Base-by-base conservation (phyloP, 208 protist species). In the Crithidia fasciculata region DNA sequence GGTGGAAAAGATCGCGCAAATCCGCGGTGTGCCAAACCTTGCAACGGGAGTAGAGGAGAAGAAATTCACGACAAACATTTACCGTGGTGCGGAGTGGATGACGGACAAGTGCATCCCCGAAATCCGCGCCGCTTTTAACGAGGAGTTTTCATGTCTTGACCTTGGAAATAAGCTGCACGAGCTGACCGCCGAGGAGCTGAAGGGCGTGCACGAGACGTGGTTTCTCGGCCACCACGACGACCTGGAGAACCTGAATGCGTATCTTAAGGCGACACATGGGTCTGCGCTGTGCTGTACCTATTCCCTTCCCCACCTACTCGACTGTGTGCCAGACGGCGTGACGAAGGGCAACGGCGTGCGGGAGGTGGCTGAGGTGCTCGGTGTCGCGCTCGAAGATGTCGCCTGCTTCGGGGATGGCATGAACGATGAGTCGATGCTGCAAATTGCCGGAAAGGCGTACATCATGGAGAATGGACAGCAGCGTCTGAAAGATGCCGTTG, bases 351-450 rank as follows among this genome's bases (percentile, higher is more conserved):
- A 75, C n/a, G 81, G 80, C 40, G 72, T 94, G 63, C 58, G 58
- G 5, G 80, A 89, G 41, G 85, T 90, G n/a, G 76, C 78, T 2
- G 36, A 82, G 61, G 19, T 78, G n/a, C 66, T 94, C 10, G 59
- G 70, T 8, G 12, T 94, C 2, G 36, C 55, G 10, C 40, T 85
- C 3, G 62, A 78, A 0, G 76, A 90, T 8, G 78, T 82, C 8
- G 81, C 83, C 19, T 87, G 87, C 19, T 92, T 95, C 71, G 90
- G 90, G 5, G 85, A 92, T 55, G 85, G 82, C 18, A 88, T 91
- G 83, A 95, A 92, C 65, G 89, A 94, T 53, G 58, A 76, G 19
- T 70, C 80, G 3, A 91, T 94, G 89, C 73, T 94, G 70, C 36
- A 82, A 18, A 57, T 75, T 2, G 85, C 81, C 2, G 81, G 80